Base-by-base conservation (phyloP, 495 filamentous ascomycete genomes). In the Podospora sp. region DNA sequence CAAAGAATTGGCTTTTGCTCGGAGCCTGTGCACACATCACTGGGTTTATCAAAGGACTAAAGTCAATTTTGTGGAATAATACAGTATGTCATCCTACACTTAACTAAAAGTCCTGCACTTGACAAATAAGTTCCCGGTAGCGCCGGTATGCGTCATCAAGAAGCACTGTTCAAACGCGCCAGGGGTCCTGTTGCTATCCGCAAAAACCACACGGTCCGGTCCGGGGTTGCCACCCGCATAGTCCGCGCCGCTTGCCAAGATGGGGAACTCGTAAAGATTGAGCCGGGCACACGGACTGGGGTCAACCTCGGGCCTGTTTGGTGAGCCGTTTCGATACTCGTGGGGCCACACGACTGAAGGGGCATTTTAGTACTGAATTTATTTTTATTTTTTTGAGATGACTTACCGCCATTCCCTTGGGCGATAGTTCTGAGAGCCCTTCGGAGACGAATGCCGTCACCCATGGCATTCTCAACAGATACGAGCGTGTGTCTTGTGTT, bases 131-230 rank as follows among this genome's bases (percentile, higher is more conserved):
- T 57, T 57, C 53, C 53, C 53, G 4, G 53, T 24, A 24, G 53
- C 53, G 53, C 53, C 53, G 21, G 53, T 57, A 22, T 57, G 53
- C 53, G 53, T 57, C 53, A 57, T 57, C 53, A 57, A 57, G 53
- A 57, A 57, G 53, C 53, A 57, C 53, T 57, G 53, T 22, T 57
- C 53, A 57, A 5, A 57, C 4, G 53, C 53, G 2, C 53, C 53
- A 6, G 53, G 53, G 2, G 53, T 57, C 53, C 26, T 57, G 53
- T 57, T 57, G 53, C 53, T 57, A 57, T 57, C 53, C 18, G 53
- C 53, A 22, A 57, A 57, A 14, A 57, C 53, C 14, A 57, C 53
- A 26, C 53, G 53, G 25, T 57, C 53, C 53, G 53, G 11, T 2
- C 53, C 53, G 53, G 53, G 53, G 11, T 24, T 25, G n/a, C 53